A percentile compares a stretch with the other conserved stretches of the same genome.
These are phyloP conservation scores for Rhizopus delemar DNA, from an alignment of 371 early-diverging fungal species.

Conservation along the genomic window DNA sequence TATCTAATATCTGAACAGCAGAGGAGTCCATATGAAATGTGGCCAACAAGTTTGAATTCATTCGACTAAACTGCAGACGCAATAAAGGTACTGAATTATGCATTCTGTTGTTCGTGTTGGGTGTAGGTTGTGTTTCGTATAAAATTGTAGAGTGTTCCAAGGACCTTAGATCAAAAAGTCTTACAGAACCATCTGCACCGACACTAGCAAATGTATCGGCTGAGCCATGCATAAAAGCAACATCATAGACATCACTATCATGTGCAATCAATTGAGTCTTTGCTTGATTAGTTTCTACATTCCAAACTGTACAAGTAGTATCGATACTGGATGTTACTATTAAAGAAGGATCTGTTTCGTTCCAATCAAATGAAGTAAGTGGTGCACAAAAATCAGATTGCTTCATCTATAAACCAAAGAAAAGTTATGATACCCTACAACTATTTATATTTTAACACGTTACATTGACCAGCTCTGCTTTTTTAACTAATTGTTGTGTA, in stretches of 20 bases:
- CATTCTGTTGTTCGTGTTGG: conserved; percentile 23
- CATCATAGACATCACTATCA: conserved; percentile 96
- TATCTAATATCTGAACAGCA: conserved; percentile 82
- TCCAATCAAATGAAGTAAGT: conserved; percentile 96
- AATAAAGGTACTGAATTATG: conserved; percentile 64
- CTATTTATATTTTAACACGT: conserved; percentile 11
- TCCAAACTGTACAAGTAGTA: conserved; percentile 98
- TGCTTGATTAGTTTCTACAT: conserved; percentile 87
- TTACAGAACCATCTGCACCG: conserved; percentile 95
- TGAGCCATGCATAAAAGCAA: conserved; percentile 83
- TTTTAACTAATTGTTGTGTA: conserved; percentile 38
- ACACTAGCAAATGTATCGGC: conserved; percentile 93
- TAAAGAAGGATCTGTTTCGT: conserved; percentile 78
- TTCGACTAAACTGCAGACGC: conserved; percentile 84
- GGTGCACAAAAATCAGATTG: conserved; percentile 82
- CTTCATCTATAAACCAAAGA: conserved; percentile 37
- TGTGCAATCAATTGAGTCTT: conserved; percentile 98
- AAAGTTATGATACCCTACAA: not conserved
- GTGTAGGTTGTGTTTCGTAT: conserved; percentile 82
- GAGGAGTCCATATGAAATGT: conserved; percentile 86
- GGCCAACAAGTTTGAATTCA: conserved; percentile 87
- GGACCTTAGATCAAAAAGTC: conserved; percentile 90
- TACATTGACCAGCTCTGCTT: conserved; percentile 63
- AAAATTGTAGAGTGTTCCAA: conserved; percentile 95
- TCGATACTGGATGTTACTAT: conserved; percentile 92